Conservation (phyloP, 495 filamentous ascomycete genomes). For the Glutinoglossum americanum region DNA sequence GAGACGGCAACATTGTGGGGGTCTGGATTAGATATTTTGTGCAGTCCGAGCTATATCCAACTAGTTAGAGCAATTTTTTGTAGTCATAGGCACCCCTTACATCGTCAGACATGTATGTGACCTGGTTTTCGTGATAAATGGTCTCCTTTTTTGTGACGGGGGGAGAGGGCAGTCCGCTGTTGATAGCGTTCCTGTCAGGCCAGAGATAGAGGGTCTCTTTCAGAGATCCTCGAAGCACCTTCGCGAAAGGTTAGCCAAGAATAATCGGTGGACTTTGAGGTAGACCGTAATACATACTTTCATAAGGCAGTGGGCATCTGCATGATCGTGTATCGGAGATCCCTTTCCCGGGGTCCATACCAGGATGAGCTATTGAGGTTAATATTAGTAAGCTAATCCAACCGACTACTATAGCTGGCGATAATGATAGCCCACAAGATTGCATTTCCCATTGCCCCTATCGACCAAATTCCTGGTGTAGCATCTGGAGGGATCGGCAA, state of each 20-base stretch:
- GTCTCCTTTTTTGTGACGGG: conserved; percentile 21
- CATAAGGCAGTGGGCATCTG: conserved; percentile 58
- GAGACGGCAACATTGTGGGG: conserved; percentile 56
- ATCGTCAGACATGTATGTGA: conserved; percentile 68
- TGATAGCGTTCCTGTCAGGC: conserved; percentile 30
- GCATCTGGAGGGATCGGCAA: conserved; percentile 36
- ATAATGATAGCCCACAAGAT: conserved; percentile 35
- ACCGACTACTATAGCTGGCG: not conserved
- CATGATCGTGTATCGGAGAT: conserved; percentile 73
- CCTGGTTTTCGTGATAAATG: conserved; percentile 35
- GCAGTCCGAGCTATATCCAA: conserved; percentile 43
- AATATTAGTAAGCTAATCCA: not conserved
- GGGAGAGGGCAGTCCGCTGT: conserved; percentile 27
- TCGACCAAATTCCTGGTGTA: conserved; percentile 86
- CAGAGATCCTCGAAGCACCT: conserved; percentile 54
- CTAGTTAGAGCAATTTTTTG: not conserved
- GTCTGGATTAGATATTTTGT: conserved; percentile 58
- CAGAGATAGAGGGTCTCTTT: conserved; percentile 63
- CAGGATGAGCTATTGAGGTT: conserved; percentile 43
- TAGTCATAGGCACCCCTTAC: conserved; percentile 11
- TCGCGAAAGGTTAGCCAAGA: conserved; percentile 10
- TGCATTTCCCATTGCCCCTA: conserved; percentile 77
- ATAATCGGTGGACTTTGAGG: not conserved
- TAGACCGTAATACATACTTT: conserved; percentile 20
- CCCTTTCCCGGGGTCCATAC: conserved; percentile 87